These are phyloP conservation scores for Helotiales sp. DNA, from an alignment of 2,329 filamentous ascomycete species.

Conservation along the genomic window DNA sequence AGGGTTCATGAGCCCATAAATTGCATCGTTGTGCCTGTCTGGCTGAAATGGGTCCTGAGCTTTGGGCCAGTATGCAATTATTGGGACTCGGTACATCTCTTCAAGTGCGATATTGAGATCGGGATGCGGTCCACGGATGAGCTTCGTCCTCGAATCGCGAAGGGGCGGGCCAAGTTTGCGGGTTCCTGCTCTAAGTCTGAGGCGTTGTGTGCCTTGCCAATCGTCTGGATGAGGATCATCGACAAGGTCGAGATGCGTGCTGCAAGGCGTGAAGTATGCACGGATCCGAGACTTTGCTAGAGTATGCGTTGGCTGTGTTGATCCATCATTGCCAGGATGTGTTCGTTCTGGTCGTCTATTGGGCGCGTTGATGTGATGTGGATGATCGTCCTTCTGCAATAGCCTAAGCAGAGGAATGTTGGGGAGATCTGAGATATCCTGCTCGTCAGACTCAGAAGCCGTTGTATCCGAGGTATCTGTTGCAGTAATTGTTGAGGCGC, in stretches of 20 bases:
- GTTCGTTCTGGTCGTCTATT: slow-evolving; percentile 48
- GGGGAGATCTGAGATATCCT: slow-evolving; percentile 28
- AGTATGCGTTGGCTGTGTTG: slow-evolving; percentile 51
- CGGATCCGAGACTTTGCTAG: slow-evolving; percentile 59
- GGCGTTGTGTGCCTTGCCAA: too few relatives aligned
- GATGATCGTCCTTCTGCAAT: slow-evolving; percentile 40
- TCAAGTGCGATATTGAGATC: too few relatives aligned
- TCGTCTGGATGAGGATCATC: slow-evolving; percentile 54
- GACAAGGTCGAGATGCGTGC: slow-evolving; percentile 64
- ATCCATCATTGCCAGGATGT: too few relatives aligned
- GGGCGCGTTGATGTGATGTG: slow-evolving; percentile 46
- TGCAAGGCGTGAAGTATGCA: slow-evolving; percentile 58
- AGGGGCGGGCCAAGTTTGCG: too few relatives aligned
- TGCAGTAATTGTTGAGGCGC: neutral
- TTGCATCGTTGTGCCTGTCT: slow-evolving; percentile 41
- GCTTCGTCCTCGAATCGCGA: too few relatives aligned
- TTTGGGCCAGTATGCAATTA: slow-evolving; percentile 45
- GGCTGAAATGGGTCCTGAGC: slow-evolving; percentile 29
- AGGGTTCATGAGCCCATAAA: slow-evolving; percentile 50
- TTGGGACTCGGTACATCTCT: slow-evolving; percentile 36
- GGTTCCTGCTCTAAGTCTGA: too few relatives aligned
- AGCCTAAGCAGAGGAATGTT: slow-evolving; percentile 35
- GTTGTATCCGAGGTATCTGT: neutral
- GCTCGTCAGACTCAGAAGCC: neutral
- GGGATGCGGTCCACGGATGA: too few relatives aligned